Percentiles rank a stretch among this genome's conserved stretches.
Evolutionary conservation across 1,284 basidiomycete species (phyloP).

Genomic region (Cerioporus squamosus): DNA sequence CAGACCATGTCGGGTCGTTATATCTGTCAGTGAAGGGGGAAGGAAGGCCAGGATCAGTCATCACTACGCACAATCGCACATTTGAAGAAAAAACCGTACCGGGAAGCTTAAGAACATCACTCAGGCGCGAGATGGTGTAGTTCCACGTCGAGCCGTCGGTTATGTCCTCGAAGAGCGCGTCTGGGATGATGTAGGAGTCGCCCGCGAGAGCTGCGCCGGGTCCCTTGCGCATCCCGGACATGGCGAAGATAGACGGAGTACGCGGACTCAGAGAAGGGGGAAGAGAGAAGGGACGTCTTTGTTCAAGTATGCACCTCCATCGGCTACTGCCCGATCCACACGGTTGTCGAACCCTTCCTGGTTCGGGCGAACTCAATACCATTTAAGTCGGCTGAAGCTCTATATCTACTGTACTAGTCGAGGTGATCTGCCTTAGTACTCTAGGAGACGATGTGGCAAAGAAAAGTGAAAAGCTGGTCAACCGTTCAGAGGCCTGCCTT

Average conservation of each 20-base stretch:
- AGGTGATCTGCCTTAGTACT: no score
- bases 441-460: no score
- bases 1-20: conserved; percentile 55
- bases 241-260: not conserved
- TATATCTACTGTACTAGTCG: no score
- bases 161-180: not conserved
- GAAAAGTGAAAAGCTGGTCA: no score
- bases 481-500: no score
- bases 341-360: no score
- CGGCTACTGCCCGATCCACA: no score
- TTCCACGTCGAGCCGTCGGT: not conserved
- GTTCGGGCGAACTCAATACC: no score
- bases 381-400: no score
- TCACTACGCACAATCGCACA: not conserved
- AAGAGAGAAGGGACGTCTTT: not conserved
- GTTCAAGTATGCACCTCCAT: no score
- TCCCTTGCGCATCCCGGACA: not conserved
- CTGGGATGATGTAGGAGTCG: not conserved
- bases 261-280: not conserved
- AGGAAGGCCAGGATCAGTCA: not conserved
- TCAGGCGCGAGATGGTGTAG: conserved; percentile 23
- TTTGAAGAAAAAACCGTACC: conserved; percentile 34
- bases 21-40: conserved; percentile 41
- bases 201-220: not conserved
- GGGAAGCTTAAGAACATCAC: conserved; percentile 51